Conservation (phyloP, 2,329 filamentous ascomycete species). For the Lecanicillium sp. region DNA sequence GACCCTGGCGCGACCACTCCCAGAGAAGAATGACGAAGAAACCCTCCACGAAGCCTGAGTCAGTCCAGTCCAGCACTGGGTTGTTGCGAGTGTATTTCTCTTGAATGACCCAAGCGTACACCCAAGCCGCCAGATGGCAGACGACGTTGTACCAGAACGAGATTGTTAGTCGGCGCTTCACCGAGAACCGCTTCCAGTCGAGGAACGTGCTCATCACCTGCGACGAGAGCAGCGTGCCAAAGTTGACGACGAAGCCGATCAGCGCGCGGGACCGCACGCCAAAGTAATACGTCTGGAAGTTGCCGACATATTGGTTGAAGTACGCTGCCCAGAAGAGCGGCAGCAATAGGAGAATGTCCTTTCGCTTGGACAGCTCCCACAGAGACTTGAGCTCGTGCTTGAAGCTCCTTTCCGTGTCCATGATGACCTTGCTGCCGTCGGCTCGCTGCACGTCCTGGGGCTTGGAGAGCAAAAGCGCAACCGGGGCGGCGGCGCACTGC, state of each 20-base stretch:
- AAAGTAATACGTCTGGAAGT: conserved; percentile 40
- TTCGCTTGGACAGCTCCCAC: conserved; percentile 16
- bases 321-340: conserved; percentile 24
- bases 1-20: conserved; percentile 44
- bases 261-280: conserved; percentile 38
- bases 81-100: conserved; percentile 41
- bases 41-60: conserved; percentile 38
- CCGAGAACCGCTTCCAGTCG: conserved; percentile 32
- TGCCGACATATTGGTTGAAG: conserved; percentile 32
- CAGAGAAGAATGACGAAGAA: conserved; percentile 44
- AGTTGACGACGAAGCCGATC: conserved; percentile 37
- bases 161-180: conserved; percentile 35
- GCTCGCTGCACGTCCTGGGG: conserved; percentile 24
- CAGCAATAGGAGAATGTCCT: conserved; percentile 20
- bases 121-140: conserved; percentile 42
- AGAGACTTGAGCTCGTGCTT: conserved; percentile 21
- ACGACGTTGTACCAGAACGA: conserved; percentile 41
- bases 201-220: conserved; percentile 39
- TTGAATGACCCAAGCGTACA: conserved; percentile 47
- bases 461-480: conserved; percentile 23
- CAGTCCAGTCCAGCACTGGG: conserved; percentile 34
- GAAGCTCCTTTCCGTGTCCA: conserved; percentile 19
- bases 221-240: conserved; percentile 34
- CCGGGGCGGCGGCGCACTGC: conserved; percentile 22
- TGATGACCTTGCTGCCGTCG: conserved; percentile 22